Evolutionary conservation across 768 basidiomycete genomes (phyloP).

Genomic region (Lactarius deliciosus): DNA sequence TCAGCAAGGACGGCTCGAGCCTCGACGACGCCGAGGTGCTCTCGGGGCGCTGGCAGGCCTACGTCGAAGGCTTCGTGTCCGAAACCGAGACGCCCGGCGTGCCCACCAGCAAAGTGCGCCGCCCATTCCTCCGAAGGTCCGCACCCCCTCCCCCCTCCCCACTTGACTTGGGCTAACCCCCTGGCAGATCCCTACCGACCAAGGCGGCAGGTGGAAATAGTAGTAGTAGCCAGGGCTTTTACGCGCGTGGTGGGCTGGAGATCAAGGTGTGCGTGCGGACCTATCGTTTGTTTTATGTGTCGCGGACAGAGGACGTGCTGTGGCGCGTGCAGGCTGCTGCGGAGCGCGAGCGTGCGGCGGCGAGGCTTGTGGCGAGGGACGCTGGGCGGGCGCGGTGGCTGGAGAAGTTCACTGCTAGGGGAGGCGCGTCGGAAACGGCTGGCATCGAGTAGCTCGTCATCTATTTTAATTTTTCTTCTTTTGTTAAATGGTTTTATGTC

Average conservation of each 20-base stretch:
- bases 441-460: neutral
- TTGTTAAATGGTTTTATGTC: too few species aligned
- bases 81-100: slow-evolving; percentile 58
- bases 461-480: neutral
- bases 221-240: slow-evolving; percentile 19
- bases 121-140: slow-evolving; percentile 59
- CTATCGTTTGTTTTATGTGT: slow-evolving; percentile 78
- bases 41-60: slow-evolving; percentile 76
- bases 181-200: slow-evolving; percentile 43
- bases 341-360: slow-evolving; percentile 39
- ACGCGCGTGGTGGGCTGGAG: slow-evolving; percentile 57
- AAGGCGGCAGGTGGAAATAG: neutral
- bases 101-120: slow-evolving; percentile 44
- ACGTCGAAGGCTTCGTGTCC: slow-evolving; percentile 74
- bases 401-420: slow-evolving; percentile 4
- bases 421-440: neutral
- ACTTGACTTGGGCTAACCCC: slow-evolving; percentile 22
- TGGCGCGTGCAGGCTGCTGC: slow-evolving; percentile 46
- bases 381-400: slow-evolving; percentile 2
- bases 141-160: slow-evolving; percentile 40
- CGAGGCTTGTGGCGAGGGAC: slow-evolving; percentile 10
- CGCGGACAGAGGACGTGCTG: slow-evolving; percentile 63
- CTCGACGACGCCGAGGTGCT: slow-evolving; percentile 75
- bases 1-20: slow-evolving; percentile 76
- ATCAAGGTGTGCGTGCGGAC: slow-evolving; percentile 84